These are phyloP conservation scores for Xylariaceae sp. DNA, from an alignment of 2,329 filamentous ascomycete genomes.

Conservation along the genomic window DNA sequence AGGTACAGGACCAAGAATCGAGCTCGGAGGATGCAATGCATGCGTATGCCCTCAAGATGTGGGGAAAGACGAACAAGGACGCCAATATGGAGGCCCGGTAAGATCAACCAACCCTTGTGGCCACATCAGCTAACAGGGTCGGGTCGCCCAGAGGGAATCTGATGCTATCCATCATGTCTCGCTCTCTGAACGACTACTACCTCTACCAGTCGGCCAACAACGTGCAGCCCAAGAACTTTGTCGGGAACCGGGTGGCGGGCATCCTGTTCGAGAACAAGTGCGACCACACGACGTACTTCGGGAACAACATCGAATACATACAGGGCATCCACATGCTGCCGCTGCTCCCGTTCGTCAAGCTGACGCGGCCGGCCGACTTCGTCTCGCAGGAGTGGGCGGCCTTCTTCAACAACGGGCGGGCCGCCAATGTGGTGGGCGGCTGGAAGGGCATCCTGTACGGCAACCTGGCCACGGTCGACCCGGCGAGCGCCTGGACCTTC, in stretches of 20 bases:
- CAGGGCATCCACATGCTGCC: slow-evolving; percentile 70
- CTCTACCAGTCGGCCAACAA: slow-evolving; percentile 65
- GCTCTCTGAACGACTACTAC: slow-evolving; percentile 73
- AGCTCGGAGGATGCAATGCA: slow-evolving; percentile 87
- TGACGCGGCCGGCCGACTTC: slow-evolving; percentile 60
- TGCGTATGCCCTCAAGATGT: slow-evolving; percentile 85
- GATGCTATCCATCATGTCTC: slow-evolving; percentile 71
- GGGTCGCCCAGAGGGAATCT: slow-evolving; percentile 55
- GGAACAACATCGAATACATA: slow-evolving; percentile 62
- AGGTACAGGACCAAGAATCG: slow-evolving; percentile 63
- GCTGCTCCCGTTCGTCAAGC: slow-evolving; percentile 53
- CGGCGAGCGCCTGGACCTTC: slow-evolving; percentile 62
- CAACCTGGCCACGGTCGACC: slow-evolving; percentile 72
- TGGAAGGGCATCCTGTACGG: slow-evolving; percentile 83
- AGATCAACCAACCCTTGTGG: slow-evolving; percentile 8
- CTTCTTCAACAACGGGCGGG: slow-evolving; percentile 64
- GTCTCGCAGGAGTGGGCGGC: slow-evolving; percentile 76
- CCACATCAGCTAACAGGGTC: background rate
- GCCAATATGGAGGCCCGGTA: slow-evolving; percentile 67
- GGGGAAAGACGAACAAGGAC: slow-evolving; percentile 75
- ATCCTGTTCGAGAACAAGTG: slow-evolving; percentile 91
- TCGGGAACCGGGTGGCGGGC: slow-evolving; percentile 65
- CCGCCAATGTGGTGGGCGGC: slow-evolving; percentile 59
- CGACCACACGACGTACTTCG: slow-evolving; percentile 89
- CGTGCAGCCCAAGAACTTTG: slow-evolving; percentile 66